Base-by-base conservation (phyloP, 768 basidiomycete species). In the Chalciporus sphaerocephalus region DNA sequence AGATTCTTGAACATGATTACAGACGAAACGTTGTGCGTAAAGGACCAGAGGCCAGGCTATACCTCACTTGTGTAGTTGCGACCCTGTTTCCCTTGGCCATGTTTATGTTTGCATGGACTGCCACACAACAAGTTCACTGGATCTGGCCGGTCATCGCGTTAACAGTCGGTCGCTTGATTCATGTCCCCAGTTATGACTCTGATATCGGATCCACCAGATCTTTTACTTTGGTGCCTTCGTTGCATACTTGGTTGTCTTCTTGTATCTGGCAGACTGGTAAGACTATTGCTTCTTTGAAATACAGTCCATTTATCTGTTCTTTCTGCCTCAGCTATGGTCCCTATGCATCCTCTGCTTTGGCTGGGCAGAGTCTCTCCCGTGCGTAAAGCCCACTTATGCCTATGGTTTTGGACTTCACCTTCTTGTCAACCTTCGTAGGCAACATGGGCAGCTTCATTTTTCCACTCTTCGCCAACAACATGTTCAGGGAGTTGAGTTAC, bases 101-200 rank as follows among this genome's bases (percentile, higher is more conserved):
- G 74, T 78, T 86, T 62, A 79, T 87, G 30, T 89, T 81, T 57
- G 84, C 81, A 0, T 86, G 83, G 79, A 79, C 80, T 17, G 75
- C 79, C 13, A 76, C 72, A 45, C 51, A 70, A 1, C 50, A 51
- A 6, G 68, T 85, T 2, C 78, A 73, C 43, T 88, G 85, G 85
- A 77, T 83, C 33, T 80, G 51, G 51, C 55, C 58, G 5, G 33
- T 50, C n/a, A 51, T 60, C 20, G 48, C 53, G 39, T 36, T 55
- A 40, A 55, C 53, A 23, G 49, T 21, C 23, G 46, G 37, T 7
- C 20, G 13, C 10, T 28, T 25, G 15, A 32, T n/a, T 15, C 6
- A 17, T 22, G 7, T 3, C 8, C 34, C 16, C 13, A 5, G 12
- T 36, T 18, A n/a, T 6, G 15, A 22, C 24, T 13, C 42, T 45